Evolutionary conservation across 208 protist genomes (phyloP).

Genomic region (Trypanosoma brucei): DNA sequence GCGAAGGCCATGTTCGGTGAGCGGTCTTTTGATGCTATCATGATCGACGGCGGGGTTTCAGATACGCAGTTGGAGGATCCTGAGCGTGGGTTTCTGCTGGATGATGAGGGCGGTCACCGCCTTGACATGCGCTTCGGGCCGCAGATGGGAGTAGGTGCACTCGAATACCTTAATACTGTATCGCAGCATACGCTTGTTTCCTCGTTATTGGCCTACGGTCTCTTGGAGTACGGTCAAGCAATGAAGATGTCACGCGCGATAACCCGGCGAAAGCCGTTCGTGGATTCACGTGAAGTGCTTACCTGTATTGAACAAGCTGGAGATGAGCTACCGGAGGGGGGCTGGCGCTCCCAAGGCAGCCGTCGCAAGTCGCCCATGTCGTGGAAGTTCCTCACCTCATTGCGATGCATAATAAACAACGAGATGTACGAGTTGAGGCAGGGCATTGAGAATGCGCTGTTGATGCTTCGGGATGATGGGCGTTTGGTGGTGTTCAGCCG

Average conservation of each 20-base stretch:
- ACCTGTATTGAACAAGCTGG: slow-evolving; percentile 54
- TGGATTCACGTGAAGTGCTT: slow-evolving; percentile 36
- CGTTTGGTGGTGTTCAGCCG: slow-evolving; percentile 74
- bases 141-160: slow-evolving; percentile 35
- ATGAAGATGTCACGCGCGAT: slow-evolving; percentile 80
- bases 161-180: slow-evolving; percentile 80
- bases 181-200: slow-evolving; percentile 54
- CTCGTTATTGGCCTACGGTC: slow-evolving; percentile 47
- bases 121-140: slow-evolving; percentile 84
- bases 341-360: slow-evolving; percentile 59
- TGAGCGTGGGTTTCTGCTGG: slow-evolving; percentile 66
- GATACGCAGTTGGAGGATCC: slow-evolving; percentile 74
- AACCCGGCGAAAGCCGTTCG: slow-evolving; percentile 54
- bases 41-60: slow-evolving; percentile 83
- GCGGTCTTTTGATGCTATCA: slow-evolving; percentile 75
- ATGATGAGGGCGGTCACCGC: slow-evolving; percentile 57
- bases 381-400: slow-evolving; percentile 73
- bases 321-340: slow-evolving; percentile 63
- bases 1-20: slow-evolving; percentile 80
- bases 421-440: slow-evolving; percentile 68
- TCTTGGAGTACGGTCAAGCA: slow-evolving; percentile 68
- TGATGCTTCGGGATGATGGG: slow-evolving; percentile 67
- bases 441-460: slow-evolving; percentile 57
- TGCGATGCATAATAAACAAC: slow-evolving; percentile 82
- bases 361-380: slow-evolving; percentile 75